Percentiles rank a stretch among this genome's conserved stretches.
phyloP scores from a whole-genome alignment of 495 filamentous ascomycete genomes.

The Podospora tetraspora region DNA sequence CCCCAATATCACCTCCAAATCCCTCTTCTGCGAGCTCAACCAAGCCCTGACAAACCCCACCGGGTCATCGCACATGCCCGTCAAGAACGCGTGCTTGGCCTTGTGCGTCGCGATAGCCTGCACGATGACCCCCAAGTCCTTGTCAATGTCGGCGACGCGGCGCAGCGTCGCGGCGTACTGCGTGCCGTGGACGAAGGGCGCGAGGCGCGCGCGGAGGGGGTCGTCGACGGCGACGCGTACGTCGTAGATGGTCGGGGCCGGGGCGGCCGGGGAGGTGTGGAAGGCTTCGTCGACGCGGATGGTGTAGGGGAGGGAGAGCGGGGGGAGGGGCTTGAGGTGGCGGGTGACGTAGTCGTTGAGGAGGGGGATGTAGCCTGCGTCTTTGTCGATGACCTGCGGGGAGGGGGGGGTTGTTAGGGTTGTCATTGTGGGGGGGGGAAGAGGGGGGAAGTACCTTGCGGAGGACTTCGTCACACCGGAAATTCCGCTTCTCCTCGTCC shows the following conservation, averaged over 20 bases:
- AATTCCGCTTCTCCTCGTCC: slow-evolving; percentile 85
- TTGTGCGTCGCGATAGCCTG: slow-evolving; percentile 73
- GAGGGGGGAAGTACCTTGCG: slow-evolving; percentile 52
- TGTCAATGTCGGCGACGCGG: slow-evolving; percentile 67
- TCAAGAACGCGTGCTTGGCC: slow-evolving; percentile 80
- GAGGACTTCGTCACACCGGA: slow-evolving; percentile 81
- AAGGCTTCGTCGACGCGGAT: slow-evolving; percentile 89
- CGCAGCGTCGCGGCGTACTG: slow-evolving; percentile 59
- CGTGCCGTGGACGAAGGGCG: slow-evolving; percentile 52
- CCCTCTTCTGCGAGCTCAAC: slow-evolving; percentile 81
- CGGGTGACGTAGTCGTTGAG: slow-evolving; percentile 68
- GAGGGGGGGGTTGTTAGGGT: slow-evolving; percentile 19
- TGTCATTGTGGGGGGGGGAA: background rate
- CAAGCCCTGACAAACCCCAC: slow-evolving; percentile 74
- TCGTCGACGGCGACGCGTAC: slow-evolving; percentile 80
- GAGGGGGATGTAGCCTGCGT: slow-evolving; percentile 82
- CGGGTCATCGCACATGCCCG: slow-evolving; percentile 69
- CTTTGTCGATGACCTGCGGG: slow-evolving; percentile 66
- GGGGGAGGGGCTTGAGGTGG: slow-evolving; percentile 74
- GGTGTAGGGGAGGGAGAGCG: slow-evolving; percentile 81
- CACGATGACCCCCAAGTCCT: slow-evolving; percentile 73
- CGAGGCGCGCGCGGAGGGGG: slow-evolving; percentile 64
- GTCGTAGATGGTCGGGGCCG: slow-evolving; percentile 75
- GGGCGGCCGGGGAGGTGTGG: slow-evolving; percentile 46
- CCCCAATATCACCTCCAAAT: slow-evolving; percentile 84